A percentile compares a stretch with the other conserved stretches of the same genome.
Conservation (phyloP, 1,284 basidiomycete genomes). For the Puccinia horiana region DNA sequence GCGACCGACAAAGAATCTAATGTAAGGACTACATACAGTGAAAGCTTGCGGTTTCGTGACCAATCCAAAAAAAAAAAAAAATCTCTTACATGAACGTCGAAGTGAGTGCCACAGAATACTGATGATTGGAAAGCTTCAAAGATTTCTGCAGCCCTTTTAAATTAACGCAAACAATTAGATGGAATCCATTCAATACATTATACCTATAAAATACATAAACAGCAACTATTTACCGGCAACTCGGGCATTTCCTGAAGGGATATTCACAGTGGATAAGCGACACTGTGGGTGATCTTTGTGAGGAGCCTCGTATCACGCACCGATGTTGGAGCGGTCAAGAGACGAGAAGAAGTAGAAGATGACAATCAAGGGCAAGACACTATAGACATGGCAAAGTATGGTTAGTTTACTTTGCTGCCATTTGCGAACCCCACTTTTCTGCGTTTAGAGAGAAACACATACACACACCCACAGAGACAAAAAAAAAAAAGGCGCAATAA, state of each 20-base stretch:
- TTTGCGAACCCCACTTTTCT: no score
- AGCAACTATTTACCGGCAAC: constrained; percentile 48
- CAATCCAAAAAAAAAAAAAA: no score
- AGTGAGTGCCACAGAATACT: constrained; percentile 36
- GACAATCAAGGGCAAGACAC: constrained; percentile 18
- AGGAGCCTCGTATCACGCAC: background rate
- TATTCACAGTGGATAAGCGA: background rate
- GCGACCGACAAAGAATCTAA: background rate
- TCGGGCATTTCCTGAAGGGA: constrained; percentile 46
- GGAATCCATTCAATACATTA: no score
- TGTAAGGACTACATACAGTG: no score
- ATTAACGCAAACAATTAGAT: no score
- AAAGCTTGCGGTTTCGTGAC: no score
- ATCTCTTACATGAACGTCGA: constrained; percentile 26
- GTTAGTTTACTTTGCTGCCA: no score
- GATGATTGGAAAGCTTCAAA: constrained; percentile 25
- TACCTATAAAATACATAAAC: no score
- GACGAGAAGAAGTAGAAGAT: constrained; percentile 33
- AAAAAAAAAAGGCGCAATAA: no score
- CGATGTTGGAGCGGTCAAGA: constrained; percentile 44
- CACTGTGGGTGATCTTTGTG: background rate
- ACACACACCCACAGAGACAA: no score
- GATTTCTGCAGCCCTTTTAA: constrained; percentile 25
- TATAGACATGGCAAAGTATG: no score
- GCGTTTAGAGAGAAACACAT: no score